phyloP scores from a whole-genome alignment of 805 yeast species.

The Teunomyces tritomae region DNA sequence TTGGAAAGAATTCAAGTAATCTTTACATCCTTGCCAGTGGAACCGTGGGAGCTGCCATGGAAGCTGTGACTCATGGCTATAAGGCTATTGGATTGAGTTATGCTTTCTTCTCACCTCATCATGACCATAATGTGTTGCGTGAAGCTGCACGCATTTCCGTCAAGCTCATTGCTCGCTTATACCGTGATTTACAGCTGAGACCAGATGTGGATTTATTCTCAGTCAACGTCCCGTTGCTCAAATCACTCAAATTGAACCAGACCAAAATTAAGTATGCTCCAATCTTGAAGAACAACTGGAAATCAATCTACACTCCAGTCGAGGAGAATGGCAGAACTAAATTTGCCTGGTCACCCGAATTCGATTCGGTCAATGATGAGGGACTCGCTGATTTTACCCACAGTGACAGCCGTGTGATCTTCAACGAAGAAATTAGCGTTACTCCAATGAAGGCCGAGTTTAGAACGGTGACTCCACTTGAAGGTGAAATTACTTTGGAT shows the following conservation, averaged over 20 bases:
- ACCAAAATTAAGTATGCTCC: slow-evolving; percentile 74
- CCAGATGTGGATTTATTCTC: slow-evolving; percentile 65
- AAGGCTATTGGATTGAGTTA: slow-evolving; percentile 80
- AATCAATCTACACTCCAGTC: slow-evolving; percentile 49
- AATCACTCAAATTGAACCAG: slow-evolving; percentile 45
- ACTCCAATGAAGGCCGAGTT: slow-evolving; percentile 66
- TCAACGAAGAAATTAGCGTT: slow-evolving; percentile 57
- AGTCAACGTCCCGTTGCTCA: slow-evolving; percentile 79
- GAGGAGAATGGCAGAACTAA: slow-evolving; percentile 34
- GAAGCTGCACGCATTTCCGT: slow-evolving; percentile 72
- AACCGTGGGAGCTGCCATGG: slow-evolving; percentile 96
- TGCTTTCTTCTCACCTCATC: slow-evolving; percentile 63
- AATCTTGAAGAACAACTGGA: slow-evolving; percentile 81
- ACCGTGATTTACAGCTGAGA: slow-evolving; percentile 51
- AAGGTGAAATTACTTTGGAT: slow-evolving; percentile 57
- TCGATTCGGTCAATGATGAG: slow-evolving; percentile 59
- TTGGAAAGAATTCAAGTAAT: slow-evolving; percentile 88
- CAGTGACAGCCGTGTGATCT: slow-evolving; percentile 70
- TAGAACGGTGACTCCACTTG: slow-evolving; percentile 47
- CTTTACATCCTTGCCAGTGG: slow-evolving; percentile 89
- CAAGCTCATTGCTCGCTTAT: slow-evolving; percentile 57
- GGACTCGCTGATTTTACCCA: slow-evolving; percentile 40
- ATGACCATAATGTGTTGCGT: slow-evolving; percentile 47
- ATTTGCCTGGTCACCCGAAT: slow-evolving; percentile 85
- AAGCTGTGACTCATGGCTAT: slow-evolving; percentile 72